Evolutionary conservation across 108 stramenopile genomes (phyloP).

Genomic region (Skeletonema menzelii): DNA sequence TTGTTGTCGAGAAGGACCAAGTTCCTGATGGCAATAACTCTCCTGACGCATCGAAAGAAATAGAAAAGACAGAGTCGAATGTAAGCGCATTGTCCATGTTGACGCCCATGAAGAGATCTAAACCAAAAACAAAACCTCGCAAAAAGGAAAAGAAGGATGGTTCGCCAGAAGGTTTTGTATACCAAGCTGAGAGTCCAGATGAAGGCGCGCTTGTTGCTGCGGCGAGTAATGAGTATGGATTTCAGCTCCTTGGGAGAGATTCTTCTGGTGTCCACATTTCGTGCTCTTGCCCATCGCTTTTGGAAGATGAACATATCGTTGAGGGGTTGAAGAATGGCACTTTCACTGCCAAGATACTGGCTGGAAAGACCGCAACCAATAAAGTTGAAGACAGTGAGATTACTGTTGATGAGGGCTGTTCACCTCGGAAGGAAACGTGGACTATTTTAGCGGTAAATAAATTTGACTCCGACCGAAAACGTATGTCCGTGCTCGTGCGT

Average conservation of each 20-base stretch:
- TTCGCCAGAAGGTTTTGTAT: conserved; percentile 76
- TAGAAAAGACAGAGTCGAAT: background rate
- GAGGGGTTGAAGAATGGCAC: conserved; percentile 57
- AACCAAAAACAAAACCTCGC: conserved; percentile 10
- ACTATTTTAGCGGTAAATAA: conserved; percentile 89
- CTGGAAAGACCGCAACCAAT: conserved; percentile 54
- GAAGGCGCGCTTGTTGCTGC: conserved; percentile 89
- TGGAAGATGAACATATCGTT: conserved; percentile 50
- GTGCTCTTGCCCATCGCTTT: conserved; percentile 64
- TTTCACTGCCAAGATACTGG: conserved; percentile 47
- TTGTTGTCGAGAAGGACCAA: conserved; percentile 87
- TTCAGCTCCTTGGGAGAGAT: conserved; percentile 81
- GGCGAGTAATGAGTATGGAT: conserved; percentile 75
- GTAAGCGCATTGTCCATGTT: background rate
- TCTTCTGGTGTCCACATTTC: conserved; percentile 68
- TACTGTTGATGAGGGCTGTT: conserved; percentile 14
- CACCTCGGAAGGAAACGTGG: conserved; percentile 67
- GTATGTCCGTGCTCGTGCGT: conserved; percentile 94
- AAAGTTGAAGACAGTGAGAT: conserved; percentile 10
- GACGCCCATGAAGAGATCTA: conserved; percentile 4
- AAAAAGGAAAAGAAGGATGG: conserved; percentile 64
- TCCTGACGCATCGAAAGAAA: background rate
- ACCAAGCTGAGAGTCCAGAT: conserved; percentile 93
- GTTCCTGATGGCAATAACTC: conserved; percentile 29
- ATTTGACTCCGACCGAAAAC: conserved; percentile 93